phyloP scores from a whole-genome alignment of 306 rosid species.

The Ochetophila trinervis region DNA sequence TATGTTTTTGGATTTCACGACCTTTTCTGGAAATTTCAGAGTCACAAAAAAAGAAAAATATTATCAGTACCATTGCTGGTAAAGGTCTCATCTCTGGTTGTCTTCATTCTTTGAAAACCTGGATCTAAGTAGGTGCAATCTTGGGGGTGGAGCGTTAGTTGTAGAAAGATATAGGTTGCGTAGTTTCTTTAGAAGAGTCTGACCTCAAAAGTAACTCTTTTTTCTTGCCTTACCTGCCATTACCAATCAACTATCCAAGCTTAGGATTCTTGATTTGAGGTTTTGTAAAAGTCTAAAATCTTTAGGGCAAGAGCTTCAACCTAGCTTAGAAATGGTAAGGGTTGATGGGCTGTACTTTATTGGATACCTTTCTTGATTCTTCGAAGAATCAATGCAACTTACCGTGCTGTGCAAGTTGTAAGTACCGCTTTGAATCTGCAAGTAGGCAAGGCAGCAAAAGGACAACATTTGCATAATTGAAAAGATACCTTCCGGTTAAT shows the following conservation, averaged over 20 bases:
- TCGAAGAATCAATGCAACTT: too few relatives aligned
- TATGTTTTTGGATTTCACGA: too few relatives aligned
- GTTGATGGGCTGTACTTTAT: too few relatives aligned
- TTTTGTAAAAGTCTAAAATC: neutral
- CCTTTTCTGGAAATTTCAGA: too few relatives aligned
- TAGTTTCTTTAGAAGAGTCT: neutral
- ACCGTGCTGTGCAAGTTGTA: too few relatives aligned
- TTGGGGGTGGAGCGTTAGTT: neutral
- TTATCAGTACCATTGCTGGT: neutral
- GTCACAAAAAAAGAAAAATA: too few relatives aligned
- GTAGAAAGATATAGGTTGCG: neutral
- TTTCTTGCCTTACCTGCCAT: neutral
- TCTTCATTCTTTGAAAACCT: neutral
- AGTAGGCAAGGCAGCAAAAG: too few relatives aligned
- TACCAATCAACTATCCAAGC: neutral
- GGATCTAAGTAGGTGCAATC: neutral
- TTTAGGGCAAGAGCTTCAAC: neutral
- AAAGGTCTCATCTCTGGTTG: neutral
- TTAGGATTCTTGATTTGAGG: neutral
- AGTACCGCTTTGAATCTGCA: too few relatives aligned
- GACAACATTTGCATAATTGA: too few relatives aligned
- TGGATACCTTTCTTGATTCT: too few relatives aligned
- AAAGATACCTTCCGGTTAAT: too few relatives aligned
- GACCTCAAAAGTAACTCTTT: neutral
- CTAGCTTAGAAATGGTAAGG: neutral